These are phyloP conservation scores for Pyrrhoderma lamaoense DNA, from an alignment of 1,284 basidiomycete species.

Conservation along the genomic window DNA sequence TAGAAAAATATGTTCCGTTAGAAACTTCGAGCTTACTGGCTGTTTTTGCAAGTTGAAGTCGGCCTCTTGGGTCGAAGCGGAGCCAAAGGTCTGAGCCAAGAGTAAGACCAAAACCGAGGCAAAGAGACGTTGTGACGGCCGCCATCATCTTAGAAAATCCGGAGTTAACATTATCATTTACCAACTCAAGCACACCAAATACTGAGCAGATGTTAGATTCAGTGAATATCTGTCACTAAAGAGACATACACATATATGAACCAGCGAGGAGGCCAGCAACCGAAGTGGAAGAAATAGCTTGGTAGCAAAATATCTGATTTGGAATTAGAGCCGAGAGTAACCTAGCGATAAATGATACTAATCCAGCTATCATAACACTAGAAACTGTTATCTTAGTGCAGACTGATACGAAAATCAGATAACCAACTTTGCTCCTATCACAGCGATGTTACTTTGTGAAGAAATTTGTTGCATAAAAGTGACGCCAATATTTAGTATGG, in stretches of 20 bases:
- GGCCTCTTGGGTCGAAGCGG: slow-evolving; percentile 13
- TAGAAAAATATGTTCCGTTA: slow-evolving; percentile 29
- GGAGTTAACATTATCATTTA: slow-evolving; percentile 11
- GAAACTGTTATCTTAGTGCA: neutral
- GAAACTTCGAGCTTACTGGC: slow-evolving; percentile 23
- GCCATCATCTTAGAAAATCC: slow-evolving; percentile 14
- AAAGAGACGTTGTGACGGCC: slow-evolving; percentile 17
- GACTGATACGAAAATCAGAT: slow-evolving; percentile 3
- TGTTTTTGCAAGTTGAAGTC: slow-evolving; percentile 24
- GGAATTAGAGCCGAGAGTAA: slow-evolving; percentile 6
- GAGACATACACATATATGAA: slow-evolving; percentile 16
- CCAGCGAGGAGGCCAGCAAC: slow-evolving; percentile 16
- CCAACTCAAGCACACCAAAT: slow-evolving; percentile 16
- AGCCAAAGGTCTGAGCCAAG: slow-evolving; percentile 40
- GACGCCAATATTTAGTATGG: slow-evolving; percentile 49
- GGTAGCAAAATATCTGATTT: slow-evolving; percentile 20
- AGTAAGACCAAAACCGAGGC: slow-evolving; percentile 36
- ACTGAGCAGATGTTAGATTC: slow-evolving; percentile 8
- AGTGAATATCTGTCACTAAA: neutral
- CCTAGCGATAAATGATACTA: slow-evolving; percentile 15
- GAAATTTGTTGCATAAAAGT: slow-evolving; percentile 68
- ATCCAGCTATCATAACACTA: slow-evolving; percentile 10
- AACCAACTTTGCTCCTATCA: slow-evolving; percentile 82
- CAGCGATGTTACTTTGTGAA: slow-evolving; percentile 68
- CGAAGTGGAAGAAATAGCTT: slow-evolving; percentile 15